Conservation (phyloP, 257 asterid species). For the Phtheirospermum japonicum region DNA sequence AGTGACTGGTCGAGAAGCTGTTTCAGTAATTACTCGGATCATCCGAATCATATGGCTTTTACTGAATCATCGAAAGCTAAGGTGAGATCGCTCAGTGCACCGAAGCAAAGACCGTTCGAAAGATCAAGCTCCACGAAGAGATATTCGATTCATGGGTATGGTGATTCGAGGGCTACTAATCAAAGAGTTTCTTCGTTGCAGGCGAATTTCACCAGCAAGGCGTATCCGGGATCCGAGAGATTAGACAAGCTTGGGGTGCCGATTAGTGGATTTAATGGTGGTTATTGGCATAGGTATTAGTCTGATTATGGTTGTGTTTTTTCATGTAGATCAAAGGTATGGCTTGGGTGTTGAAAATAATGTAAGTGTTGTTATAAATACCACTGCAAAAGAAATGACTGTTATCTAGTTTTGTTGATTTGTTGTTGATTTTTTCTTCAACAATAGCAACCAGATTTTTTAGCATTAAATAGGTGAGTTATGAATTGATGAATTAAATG, state of each 20-base stretch:
- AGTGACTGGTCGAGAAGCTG: slow-evolving; percentile 72
- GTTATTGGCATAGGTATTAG: slow-evolving; percentile 4
- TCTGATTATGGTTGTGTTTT: neutral
- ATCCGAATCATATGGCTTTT: slow-evolving; percentile 74
- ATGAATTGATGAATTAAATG: neutral
- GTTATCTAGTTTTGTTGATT: neutral
- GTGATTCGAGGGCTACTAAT: slow-evolving; percentile 44
- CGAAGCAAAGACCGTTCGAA: slow-evolving; percentile 73
- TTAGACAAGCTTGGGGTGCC: slow-evolving; percentile 14
- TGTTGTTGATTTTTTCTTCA: neutral
- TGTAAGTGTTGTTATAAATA: slow-evolving; percentile 17
- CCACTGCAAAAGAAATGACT: slow-evolving; percentile 18
- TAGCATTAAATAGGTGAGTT: no score
- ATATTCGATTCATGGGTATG: slow-evolving; percentile 67
- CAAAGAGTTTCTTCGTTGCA: slow-evolving; percentile 5
- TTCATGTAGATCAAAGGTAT: slow-evolving; percentile 9
- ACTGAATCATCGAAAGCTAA: slow-evolving; percentile 88
- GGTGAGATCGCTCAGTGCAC: slow-evolving; percentile 81
- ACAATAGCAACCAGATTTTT: no score
- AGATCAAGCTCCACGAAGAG: slow-evolving; percentile 65
- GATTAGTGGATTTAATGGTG: neutral
- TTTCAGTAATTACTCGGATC: slow-evolving; percentile 58
- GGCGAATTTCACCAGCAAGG: slow-evolving; percentile 1
- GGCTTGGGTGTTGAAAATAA: slow-evolving; percentile 14
- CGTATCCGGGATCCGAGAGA: slow-evolving; percentile 5